Evolutionary conservation across 1,284 basidiomycete species (phyloP), one percentile per base, ranked within the genome.

Genomic region (Inonotus hispidus): DNA sequence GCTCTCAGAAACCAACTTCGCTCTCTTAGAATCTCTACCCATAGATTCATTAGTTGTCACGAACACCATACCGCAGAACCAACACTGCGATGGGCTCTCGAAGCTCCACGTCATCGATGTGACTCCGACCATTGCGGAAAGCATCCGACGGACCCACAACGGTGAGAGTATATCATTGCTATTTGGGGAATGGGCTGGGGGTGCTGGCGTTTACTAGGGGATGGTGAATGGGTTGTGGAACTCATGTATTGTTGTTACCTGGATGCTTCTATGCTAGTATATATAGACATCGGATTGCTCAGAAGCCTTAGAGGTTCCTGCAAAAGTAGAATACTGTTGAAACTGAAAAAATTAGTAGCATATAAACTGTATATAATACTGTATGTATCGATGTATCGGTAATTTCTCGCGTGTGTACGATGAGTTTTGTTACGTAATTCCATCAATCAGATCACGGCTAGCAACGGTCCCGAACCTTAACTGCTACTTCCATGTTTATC

Each of bases 111-210:
- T 84, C 58, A 80, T 99, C 70, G 96, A 98, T 74, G 85, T 98
- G 66, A 90, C 88, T 64, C 86, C 92, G 1, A 92, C 93, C 47
- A 90, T 99, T 61, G 92, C 95, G 10, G 96, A 99, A 79, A 94
- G 91, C 69, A 98, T 99, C 66, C 88, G 97, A 53, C 80, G 96
- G 67, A 97, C 95, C 21, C 96, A 99, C 75, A 98, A 99, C 67
- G 96, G 96, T 65, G 91, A 97, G 78, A 91, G 89, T 66, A 92
- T 92, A 67, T 90, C 87, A 65, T 71, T 91, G 53, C 74, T 92
- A n/a, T 92, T 92, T 67, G 88, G 85, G 41, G 90, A 90, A 65
- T 90, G 87, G 85, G 79, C 83, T 19, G 82, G 82, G 65, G 74
- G 75, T 7, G 74, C 56, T 7, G 64, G 63, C 16, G 27, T 49